Conservation (phyloP, 768 basidiomycete genomes). For the Gelatoporia subvermispora region DNA sequence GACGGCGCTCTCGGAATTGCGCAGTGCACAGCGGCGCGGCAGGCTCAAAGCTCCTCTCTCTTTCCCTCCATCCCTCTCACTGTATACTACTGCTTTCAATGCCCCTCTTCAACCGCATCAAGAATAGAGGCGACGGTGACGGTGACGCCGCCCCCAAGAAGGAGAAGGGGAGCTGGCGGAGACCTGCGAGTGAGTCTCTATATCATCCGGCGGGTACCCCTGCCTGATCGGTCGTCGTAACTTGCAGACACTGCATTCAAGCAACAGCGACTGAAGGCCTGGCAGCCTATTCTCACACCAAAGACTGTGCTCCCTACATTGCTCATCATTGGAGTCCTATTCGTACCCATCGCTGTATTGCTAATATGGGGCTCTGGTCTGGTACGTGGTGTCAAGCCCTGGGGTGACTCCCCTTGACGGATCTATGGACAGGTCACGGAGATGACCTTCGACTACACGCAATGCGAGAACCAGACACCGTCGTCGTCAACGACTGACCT, state of each 20-base stretch:
- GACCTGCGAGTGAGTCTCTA: conserved; percentile 70
- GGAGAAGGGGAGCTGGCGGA: conserved; percentile 81
- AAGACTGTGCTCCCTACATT: conserved; percentile 96
- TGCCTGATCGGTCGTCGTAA: background rate
- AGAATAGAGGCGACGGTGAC: conserved; percentile 17
- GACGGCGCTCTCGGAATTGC: no score
- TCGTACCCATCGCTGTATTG: conserved; percentile 93
- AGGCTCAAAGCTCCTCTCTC: background rate
- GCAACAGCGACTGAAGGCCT: conserved; percentile 98
- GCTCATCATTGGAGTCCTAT: conserved; percentile 90
- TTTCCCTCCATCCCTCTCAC: background rate
- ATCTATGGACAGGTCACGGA: conserved; percentile 64
- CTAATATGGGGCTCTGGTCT: conserved; percentile 85
- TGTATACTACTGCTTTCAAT: conserved; percentile 12
- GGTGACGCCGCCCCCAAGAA: conserved; percentile 46
- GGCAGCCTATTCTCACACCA: conserved; percentile 99
- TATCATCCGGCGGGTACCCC: background rate
- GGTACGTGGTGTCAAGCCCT: conserved; percentile 29
- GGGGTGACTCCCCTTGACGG: background rate
- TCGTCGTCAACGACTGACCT: conserved; percentile 29
- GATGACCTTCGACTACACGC: conserved; percentile 93
- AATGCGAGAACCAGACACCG: conserved; percentile 67
- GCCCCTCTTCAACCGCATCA: conserved; percentile 27
- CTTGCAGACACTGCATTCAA: conserved; percentile 92
- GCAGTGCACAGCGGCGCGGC: background rate